Evolutionary conservation across 306 rosid species (phyloP).

Genomic region (Fragaria iinumae): DNA sequence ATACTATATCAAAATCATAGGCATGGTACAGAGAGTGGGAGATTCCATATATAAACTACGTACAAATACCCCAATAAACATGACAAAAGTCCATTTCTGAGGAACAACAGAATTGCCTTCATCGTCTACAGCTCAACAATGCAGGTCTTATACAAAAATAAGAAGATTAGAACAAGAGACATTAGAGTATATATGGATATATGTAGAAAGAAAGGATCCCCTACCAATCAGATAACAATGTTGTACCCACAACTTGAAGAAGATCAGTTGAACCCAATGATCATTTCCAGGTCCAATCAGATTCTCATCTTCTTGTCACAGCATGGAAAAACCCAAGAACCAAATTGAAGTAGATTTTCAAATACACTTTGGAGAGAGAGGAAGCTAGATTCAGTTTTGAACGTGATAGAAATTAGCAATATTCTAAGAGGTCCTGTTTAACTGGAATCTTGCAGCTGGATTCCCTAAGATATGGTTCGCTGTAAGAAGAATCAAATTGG

Average conservation of each 20-base stretch:
- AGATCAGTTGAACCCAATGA: background rate
- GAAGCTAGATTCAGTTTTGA: background rate
- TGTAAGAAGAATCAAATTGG: background rate
- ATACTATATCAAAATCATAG: background rate
- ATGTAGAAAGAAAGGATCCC: background rate
- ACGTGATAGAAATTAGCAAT: background rate
- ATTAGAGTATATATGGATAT: background rate
- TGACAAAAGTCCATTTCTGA: background rate
- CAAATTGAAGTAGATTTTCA: background rate
- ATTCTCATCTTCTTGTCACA: background rate
- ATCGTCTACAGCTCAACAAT: too few species aligned
- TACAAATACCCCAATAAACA: background rate
- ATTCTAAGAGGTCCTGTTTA: background rate
- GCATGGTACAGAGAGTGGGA: background rate
- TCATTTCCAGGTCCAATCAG: background rate
- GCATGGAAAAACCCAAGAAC: too few species aligned
- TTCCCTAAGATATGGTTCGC: background rate
- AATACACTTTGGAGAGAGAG: background rate
- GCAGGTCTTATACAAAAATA: background rate
- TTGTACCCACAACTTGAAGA: background rate
- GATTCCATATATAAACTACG: background rate
- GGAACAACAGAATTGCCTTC: background rate
- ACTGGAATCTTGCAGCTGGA: conserved; percentile 19
- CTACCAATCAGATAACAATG: background rate
- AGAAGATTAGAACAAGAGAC: background rate